These are phyloP conservation scores for Wickerhamomyces canadensis DNA, from an alignment of 805 yeast species.

Conservation along the genomic window DNA sequence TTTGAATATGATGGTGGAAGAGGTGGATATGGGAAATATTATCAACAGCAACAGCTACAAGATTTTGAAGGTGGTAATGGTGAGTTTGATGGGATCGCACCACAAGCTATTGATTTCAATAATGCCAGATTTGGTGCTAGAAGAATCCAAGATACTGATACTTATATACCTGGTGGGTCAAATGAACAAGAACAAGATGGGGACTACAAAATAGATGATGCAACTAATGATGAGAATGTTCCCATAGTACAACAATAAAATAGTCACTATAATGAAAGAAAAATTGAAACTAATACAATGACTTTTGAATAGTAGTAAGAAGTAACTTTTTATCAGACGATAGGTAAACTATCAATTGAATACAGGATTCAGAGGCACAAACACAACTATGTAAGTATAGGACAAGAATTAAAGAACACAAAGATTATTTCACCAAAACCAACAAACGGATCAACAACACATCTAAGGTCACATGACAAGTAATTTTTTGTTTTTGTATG, in stretches of 20 bases:
- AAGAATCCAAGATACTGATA: constrained; percentile 19
- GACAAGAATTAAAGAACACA: neutral
- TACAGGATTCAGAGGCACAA: too few species aligned
- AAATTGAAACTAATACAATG: neutral
- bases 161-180: constrained; percentile 17
- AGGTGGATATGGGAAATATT: constrained; percentile 35
- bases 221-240: constrained; percentile 7
- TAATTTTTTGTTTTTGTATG: too few species aligned
- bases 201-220: neutral
- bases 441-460: too few species aligned
- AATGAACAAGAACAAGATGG: constrained; percentile 7
- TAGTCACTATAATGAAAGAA: constrained; percentile 8
- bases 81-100: constrained; percentile 13
- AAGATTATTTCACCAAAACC: too few species aligned
- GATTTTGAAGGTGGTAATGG: constrained; percentile 26
- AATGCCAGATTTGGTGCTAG: constrained; percentile 27
- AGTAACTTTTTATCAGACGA: too few species aligned
- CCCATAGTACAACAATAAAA: constrained; percentile 10
- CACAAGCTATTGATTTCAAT: constrained; percentile 5
- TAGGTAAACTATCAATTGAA: too few species aligned
- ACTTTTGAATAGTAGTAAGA: too few species aligned
- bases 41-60: constrained; percentile 13
- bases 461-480: too few species aligned
- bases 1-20: constrained; percentile 44
- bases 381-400: neutral